Conservation (phyloP, 306 rosid species). For the Glycine soja region DNA sequence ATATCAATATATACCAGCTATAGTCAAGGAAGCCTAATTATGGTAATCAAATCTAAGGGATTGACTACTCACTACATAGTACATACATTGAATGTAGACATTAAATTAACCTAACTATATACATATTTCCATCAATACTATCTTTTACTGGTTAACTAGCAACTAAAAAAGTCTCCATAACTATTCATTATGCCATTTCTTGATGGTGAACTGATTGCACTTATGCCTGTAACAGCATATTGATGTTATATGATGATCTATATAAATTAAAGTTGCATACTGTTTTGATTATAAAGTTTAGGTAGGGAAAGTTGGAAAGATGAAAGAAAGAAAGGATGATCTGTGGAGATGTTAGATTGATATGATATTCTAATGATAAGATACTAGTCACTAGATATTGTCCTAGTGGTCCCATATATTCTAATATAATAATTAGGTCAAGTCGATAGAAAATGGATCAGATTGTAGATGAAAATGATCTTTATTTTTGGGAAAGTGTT, state of each 20-base stretch:
- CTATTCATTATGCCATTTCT: background rate
- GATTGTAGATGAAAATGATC: background rate
- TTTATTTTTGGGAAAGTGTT: background rate
- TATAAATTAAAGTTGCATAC: conserved; percentile 8
- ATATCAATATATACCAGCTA: background rate
- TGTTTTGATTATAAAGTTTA: background rate
- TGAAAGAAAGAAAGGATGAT: background rate
- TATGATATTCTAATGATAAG: background rate
- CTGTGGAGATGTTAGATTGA: conserved; percentile 13
- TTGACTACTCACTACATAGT: background rate
- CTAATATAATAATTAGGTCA: background rate
- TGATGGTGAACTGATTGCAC: background rate
- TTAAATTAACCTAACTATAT: background rate
- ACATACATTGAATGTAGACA: background rate
- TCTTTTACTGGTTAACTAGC: background rate
- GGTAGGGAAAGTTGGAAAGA: background rate
- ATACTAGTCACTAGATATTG: background rate
- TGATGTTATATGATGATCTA: background rate
- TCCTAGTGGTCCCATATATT: background rate
- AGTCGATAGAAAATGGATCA: background rate
- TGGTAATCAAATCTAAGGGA: background rate
- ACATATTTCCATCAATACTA: background rate
- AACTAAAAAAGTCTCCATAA: background rate
- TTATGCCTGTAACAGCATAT: background rate
- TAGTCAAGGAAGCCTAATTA: background rate